Evolutionary conservation across 768 basidiomycete genomes (phyloP), one percentile per base, ranked within the genome.

Genomic region (Tubosaeta sp.): DNA sequence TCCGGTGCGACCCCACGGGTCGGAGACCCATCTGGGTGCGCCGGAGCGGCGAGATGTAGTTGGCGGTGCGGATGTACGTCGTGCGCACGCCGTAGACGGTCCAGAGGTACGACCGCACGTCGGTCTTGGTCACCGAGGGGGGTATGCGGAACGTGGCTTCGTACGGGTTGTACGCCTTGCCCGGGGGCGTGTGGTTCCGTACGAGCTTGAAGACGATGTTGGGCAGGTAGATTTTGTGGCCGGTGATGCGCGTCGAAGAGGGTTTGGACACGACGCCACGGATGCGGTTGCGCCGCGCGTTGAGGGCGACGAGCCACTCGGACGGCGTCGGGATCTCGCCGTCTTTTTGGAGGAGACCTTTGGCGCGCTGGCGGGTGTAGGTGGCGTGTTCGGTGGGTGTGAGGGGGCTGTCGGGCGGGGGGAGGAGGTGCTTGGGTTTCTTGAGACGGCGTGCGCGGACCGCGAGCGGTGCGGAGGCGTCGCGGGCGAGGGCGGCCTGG

Each of bases 61-160:
- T 91, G 76, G 91, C 89, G n/a, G 94, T 97, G 47, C 94, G 91
- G 56, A 97, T 91, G 68, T 95, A 97, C 7, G 93, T 95, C 53
- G 88, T 87, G 63, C 85, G 75, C 43, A 97, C 84, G 55, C 90
- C 89, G 60, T 97, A 97, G n/a, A 86, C 80, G 32, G 91, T 79
- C 47, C 72, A 72, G 43, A 97, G 81, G 66, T 95, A 93, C 0
- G 88, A 86, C 37, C 92, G 85, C 34, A 97, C 74, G 72, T 97
- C 94, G 51, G 87, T 90, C 72, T 97, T 97, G 39, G 93, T 97
- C 70, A 95, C 77, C 39, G 83, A 86, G 56, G 83, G 81, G n/a
- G 92, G 88, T 37, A 95, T 78, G 50, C 91, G 89, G 75, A 97
- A 95, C 3, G 94, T 97, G 9, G 93, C 94, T 68, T 93, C 87